Base-by-base conservation (phyloP, 345 rosid species). In the Populus davidiana region DNA sequence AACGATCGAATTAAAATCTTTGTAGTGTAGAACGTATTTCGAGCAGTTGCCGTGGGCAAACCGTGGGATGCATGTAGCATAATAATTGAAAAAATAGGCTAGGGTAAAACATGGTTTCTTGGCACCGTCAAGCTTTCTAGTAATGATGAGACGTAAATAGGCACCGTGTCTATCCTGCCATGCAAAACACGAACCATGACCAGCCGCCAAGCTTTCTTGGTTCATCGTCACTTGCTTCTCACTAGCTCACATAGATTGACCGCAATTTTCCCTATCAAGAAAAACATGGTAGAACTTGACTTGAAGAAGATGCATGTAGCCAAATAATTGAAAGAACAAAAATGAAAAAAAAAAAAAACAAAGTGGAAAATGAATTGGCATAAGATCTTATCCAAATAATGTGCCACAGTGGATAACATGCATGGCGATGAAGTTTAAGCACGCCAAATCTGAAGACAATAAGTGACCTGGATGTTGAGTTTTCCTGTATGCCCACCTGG, bases 401-500 rank as follows among this genome's bases (percentile, higher is more conserved):
- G n/a, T 36, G 23, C 39, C 36, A 33, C 43, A 16, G 20, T 35
- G 35, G 70, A 66, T 7, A 35, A 13, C 17, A 13, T 44, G 50
- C 39, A 66, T 31, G 12, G 3, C 25, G 70, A 67, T 41, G 18
- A 47, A 11, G 35, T 63, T 25, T 7, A 2, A 27, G 67, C 13
- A 33, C 5, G 1, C 33, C 14, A 67, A 73, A 67, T 73, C 63
- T 9, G 11, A 56, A 18, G 52, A 75, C 78, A 49, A 20, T 29
- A 13, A 41, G 74, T 54, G 76, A 75, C 79, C 69, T 44, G 79
- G 79, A 47, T 36, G 25, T 69, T 54, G 41, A 72, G 71, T 75
- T 78, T 80, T 72, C 20, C 36, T 54, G 73, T 65, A 49, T 39
- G 50, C 75, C 82, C 82, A 81, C 73, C 68, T 75, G 78, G 78